Evolutionary conservation across 2,329 filamentous ascomycete genomes (phyloP), one percentile per base, ranked within the genome.

Genomic region (Fusarium udum): DNA sequence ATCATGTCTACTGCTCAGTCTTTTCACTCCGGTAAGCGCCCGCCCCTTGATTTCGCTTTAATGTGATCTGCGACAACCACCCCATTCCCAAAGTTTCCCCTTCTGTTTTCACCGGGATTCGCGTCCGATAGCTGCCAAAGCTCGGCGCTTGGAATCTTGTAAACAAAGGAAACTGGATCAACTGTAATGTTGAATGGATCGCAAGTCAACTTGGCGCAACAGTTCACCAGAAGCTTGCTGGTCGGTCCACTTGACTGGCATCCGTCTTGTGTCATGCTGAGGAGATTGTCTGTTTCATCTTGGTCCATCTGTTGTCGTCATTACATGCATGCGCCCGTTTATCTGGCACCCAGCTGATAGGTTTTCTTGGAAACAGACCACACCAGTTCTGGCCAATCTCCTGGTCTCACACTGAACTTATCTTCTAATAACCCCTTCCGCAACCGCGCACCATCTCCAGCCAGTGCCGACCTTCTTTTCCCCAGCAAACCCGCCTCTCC

Each of bases 341-440:
- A 64, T 72, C 61, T 76, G 72, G 72, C 69, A 61, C 64, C 67
- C 63, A 76, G 53, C 77, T 78, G 64, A 78, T 73, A 61, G 65
- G 20, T 65, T 76, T 73, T 72, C 64, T 69, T 77, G 67, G 64
- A 76, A 77, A 61, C 68, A 78, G 76, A 66, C 72, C 74, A 77
- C 64, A 61, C 74, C 67, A 67, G 69, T 75, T 69, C 76, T 70
- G 69, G 71, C 43, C 69, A 78, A 67, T 73, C 75, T 64, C 69
- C 76, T 65, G 87, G 86, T 75, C 85, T 92, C 79, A 85, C 88
- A 61, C 84, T 92, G 81, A 92, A 91, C 82, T 88, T 95, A 79
- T 91, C 91, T 82, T 95, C 92, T 81, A 95, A 95, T 87, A 95
- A 95, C 80, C 93, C 93, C 71, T 95, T 90, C 78, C 91, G 92